These are phyloP conservation scores for Penicillium sp. DNA, from an alignment of 2,329 filamentous ascomycete genomes.

Conservation along the genomic window DNA sequence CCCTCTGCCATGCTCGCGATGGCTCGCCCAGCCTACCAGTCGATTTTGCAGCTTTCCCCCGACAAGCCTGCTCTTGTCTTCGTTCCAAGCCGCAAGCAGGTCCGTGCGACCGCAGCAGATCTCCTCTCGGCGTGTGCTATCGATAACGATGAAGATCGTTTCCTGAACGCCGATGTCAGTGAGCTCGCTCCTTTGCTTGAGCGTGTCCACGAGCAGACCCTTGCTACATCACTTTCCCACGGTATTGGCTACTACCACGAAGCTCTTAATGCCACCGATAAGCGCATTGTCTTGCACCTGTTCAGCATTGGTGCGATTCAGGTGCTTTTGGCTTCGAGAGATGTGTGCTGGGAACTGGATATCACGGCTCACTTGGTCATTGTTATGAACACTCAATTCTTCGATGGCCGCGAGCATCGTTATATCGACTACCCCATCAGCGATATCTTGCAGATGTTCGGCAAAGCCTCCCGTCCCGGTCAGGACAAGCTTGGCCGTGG, in stretches of 20 bases:
- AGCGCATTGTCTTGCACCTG: conserved; percentile 88
- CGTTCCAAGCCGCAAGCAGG: conserved; percentile 90
- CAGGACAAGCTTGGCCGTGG: conserved; percentile 80
- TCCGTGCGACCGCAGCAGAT: conserved; percentile 81
- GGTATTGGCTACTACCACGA: conserved; percentile 98
- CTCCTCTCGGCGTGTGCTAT: conserved; percentile 82
- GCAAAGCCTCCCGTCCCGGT: conserved; percentile 78
- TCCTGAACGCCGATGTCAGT: conserved; percentile 79
- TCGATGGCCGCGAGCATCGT: conserved; percentile 91
- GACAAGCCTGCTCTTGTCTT: conserved; percentile 91
- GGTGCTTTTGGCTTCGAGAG: conserved; percentile 75
- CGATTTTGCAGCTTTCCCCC: conserved; percentile 81
- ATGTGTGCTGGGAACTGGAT: conserved; percentile 95
- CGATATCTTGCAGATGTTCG: conserved; percentile 97
- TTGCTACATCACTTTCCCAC: conserved; percentile 86
- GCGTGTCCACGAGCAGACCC: conserved; percentile 78
- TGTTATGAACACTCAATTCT: conserved; percentile 97
- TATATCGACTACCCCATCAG: conserved; percentile 95
- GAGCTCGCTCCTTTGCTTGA: conserved; percentile 80
- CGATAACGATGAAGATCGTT: conserved; percentile 90
- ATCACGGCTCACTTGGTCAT: conserved; percentile 86
- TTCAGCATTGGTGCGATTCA: conserved; percentile 89
- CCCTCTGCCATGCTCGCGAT: conserved; percentile 98
- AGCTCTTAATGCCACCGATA: conserved; percentile 82
- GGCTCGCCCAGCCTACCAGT: conserved; percentile 89